Evolutionary conservation across 192 early-diverging fungal species (phyloP), one percentile per base, ranked within the genome.

Genomic region (Lobulomyces angularis): DNA sequence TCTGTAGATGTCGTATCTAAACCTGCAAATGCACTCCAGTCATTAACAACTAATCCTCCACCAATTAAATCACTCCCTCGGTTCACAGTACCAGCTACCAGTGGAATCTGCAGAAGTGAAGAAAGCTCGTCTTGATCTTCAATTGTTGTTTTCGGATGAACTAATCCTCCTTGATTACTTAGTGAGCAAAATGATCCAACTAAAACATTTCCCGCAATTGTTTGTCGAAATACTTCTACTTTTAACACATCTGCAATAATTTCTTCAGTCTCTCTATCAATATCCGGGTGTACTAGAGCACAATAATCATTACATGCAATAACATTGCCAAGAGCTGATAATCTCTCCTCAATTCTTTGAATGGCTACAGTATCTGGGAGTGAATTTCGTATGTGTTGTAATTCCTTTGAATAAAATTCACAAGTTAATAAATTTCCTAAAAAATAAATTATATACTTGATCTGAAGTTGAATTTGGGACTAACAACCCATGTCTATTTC

Each of bases 251-350:
- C 94, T 29, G 88, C 86, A 67, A 98, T 95, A 46, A 98, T 95
- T 56, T 98, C 94, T 58, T 98, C 92, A 9, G 94, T 98, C 55
- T 98, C 94, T 36, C 86, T 68, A 62, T 98, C 94, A 41, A 98
- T 79, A 58, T 98, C 94, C 14, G 94, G 94, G 54, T 98, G 94
- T 16, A 97, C 88, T 21, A 98, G 74, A 2, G 94, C 94, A 25
- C 94, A 92, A 55, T 98, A 94, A 58, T 98, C 94, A 58, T 98
- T 98, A 71, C 94, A 98, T 16, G 88, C 90, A 71, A 98, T 91
- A 14, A 98, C 94, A 64, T 98, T 98, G 34, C 94, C 94, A 19
- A 98, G 68, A 18, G 94, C 94, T 23, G 89, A 93, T 24, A 98
- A 67, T 24, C 94, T 80, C 67, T 98, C 94, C 62, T 98, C 94